Conservation (phyloP, 768 basidiomycete genomes). For the Suillus cothurnatus region DNA sequence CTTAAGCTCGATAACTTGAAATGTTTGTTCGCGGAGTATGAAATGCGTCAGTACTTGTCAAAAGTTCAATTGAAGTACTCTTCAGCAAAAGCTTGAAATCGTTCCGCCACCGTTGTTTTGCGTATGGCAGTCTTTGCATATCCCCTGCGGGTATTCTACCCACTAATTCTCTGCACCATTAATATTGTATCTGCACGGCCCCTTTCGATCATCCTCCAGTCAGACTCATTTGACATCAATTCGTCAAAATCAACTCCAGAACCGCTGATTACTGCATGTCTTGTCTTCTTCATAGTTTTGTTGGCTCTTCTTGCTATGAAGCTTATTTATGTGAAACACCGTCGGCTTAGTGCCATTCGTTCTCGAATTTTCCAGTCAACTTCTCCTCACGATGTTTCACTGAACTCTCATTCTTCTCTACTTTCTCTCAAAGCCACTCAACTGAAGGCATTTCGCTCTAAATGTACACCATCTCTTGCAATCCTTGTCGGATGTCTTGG, state of each 20-base stretch:
- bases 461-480: constrained; percentile 10
- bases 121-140: neutral
- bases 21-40: neutral
- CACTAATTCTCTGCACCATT: neutral
- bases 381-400: constrained; percentile 4
- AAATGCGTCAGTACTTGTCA: neutral
- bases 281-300: constrained; percentile 21
- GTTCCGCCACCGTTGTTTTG: neutral
- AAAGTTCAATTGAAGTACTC: neutral
- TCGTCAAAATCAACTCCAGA: neutral
- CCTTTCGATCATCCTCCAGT: neutral
- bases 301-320: constrained; percentile 23
- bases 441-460: constrained; percentile 3
- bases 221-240: neutral
- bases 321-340: constrained; percentile 29
- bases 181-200: neutral
- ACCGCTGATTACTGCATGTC: constrained; percentile 18
- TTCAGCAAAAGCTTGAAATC: neutral
- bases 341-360: constrained; percentile 31
- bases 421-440: constrained; percentile 6
- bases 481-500: constrained; percentile 33
- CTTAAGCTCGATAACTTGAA: too few species aligned
- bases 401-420: constrained; percentile 6
- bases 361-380: constrained; percentile 8
- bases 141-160: neutral